Evolutionary conservation across 2,329 filamentous ascomycete genomes (phyloP), one percentile per base, ranked within the genome.

Genomic region (Rachicladosporium sp.): DNA sequence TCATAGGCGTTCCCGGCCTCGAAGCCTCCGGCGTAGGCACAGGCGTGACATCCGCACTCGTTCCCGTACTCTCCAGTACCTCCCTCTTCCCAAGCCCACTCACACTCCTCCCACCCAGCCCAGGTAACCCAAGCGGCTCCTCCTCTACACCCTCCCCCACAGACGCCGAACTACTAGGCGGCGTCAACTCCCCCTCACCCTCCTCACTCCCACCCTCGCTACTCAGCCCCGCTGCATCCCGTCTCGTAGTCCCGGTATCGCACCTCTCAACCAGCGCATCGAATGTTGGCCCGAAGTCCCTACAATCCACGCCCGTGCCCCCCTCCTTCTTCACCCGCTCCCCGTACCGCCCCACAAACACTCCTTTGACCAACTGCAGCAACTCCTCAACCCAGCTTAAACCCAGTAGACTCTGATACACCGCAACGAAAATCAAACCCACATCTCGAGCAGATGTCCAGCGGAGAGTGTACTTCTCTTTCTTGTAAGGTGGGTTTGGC

Each of bases 351-450:
- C 87, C 83, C 49, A 91, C 73, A 57, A 96, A 98, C 29, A 98
- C 79, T 8, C 83, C 87, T 59, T 81, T 85, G 54, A 96, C 86
- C 55, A 96, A 93, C 56, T 95, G 89, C 50, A 98, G 78, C 35
- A 98, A 79, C 60, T 91, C 87, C 62, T 98, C 91, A 48, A 96
- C 85, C 91, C 93, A 98, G 9, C 84, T 88, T 7, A 98, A 75
- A 61, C 95, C 88, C 23, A 98, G 74, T 29, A 98, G 76, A 31
- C 88, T 95, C 58, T 93, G 84, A 62, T 98, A 98, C 48, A 98
- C 91, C 48, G 89, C 15, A 55, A 96, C 89, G 63, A 98, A 98
- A 49, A 98, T 93, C 49, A 98, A 66, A 31, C 88, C 87, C 38
- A 96, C 68, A 57, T 96, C 91, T 65, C 95, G 96, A 39, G 82